Evolutionary conservation across 306 rosid species (phyloP), one percentile per base, ranked within the genome.

Genomic region (Dryas octopetala): DNA sequence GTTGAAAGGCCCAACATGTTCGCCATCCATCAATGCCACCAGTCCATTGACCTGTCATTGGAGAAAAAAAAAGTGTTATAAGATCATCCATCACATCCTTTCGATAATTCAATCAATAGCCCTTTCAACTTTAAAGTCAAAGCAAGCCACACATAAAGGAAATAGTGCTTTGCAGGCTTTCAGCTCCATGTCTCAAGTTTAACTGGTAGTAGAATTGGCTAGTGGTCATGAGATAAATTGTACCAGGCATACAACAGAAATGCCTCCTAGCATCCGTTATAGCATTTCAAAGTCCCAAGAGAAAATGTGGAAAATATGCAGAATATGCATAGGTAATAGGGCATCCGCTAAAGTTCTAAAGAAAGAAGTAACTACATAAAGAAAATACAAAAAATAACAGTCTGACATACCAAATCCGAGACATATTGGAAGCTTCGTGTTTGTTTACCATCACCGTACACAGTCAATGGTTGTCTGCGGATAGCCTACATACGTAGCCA

Each of bases 381-480:
- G 62, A 23, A 41, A 6, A 15, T 63, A 41, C 12, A 45, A 7
- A 49, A 53, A 48, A 47, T 44, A 43, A n/a, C 38, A 43, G 71
- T 70, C 71, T 45, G 73, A 71, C 68, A 73, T 87, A 93, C 97
- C 97, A 93, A 87, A 85, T 93, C 98, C 58, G 98, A 88, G 78
- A 93, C 98, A 83, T 87, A 93, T 83, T 93, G 98, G 91, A 93
- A 93, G 87, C 98, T 93, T 86, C 97, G 87, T 64, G 97, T 93
- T 81, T 93, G 98, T 85, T 89, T 89, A 78, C 98, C 98, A 76
- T 93, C 98, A 61, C 98, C 98, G 2, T 93, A 93, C 74, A 93
- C 98, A 52, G 96, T 93, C 88, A 93, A 71, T 46, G 98, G 96
- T 62, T 88, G 90, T 79, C 87, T 93, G 61, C 98, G 98, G 77